Evolutionary conservation across 768 basidiomycete genomes (phyloP).

Genomic region (Tulasnella sp.): DNA sequence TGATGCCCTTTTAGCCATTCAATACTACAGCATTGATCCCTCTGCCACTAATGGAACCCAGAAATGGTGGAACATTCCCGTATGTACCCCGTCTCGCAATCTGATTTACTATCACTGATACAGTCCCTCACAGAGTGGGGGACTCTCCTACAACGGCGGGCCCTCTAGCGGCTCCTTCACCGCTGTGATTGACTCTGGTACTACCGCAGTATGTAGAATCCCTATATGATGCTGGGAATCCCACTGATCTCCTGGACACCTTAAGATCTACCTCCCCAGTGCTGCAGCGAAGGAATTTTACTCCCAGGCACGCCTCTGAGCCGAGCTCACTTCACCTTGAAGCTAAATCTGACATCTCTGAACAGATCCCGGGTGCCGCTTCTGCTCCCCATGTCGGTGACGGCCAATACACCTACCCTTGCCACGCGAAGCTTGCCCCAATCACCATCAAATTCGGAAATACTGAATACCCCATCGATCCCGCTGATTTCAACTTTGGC

Average conservation of each 20-base stretch:
- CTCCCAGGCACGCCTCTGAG: neutral
- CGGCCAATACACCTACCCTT: conserved; percentile 18
- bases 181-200: conserved; percentile 28
- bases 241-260: neutral
- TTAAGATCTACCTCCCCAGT: conserved; percentile 3
- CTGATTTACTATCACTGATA: neutral
- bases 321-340: neutral
- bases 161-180: neutral
- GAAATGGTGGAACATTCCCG: neutral
- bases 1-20: conserved; percentile 18
- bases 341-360: neutral
- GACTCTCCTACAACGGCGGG: conserved; percentile 4
- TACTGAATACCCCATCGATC: conserved; percentile 21
- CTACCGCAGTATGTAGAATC: conserved; percentile 20
- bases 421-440: neutral
- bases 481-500: conserved; percentile 26
- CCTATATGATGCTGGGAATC: neutral
- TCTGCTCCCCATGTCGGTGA: conserved; percentile 14
- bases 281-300: neutral
- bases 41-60: neutral
- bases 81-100: neutral
- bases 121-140: neutral
- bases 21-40: conserved; percentile 24
- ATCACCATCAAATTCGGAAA: conserved; percentile 12
- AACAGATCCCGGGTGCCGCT: conserved; percentile 22